phyloP scores from a whole-genome alignment of 345 rosid genomes.

The Gossypium arboreum region DNA sequence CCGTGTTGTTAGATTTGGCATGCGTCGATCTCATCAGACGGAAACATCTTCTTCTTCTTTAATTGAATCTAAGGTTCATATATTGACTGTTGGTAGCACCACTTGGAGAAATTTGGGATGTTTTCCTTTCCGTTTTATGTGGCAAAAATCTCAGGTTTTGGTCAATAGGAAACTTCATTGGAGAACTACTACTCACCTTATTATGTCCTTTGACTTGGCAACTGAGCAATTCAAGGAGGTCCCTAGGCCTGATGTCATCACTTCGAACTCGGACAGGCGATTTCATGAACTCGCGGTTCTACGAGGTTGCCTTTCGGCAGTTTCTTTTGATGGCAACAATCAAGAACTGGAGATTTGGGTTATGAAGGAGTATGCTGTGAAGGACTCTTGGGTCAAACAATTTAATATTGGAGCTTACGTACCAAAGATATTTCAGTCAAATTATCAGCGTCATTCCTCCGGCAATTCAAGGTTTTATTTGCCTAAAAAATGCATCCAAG shows the following conservation, averaged over 20 bases:
- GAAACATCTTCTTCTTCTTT: slow-evolving; percentile 17
- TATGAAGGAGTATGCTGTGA: slow-evolving; percentile 59
- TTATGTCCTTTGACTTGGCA: slow-evolving; percentile 64
- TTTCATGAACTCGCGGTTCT: slow-evolving; percentile 54
- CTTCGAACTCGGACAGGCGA: slow-evolving; percentile 18
- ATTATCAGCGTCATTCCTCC: neutral
- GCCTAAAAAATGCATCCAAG: slow-evolving; percentile 40
- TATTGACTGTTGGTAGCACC: slow-evolving; percentile 37
- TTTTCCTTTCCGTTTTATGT: slow-evolving; percentile 44
- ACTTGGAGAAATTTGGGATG: slow-evolving; percentile 66
- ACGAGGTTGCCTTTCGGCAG: slow-evolving; percentile 57
- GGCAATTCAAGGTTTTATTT: neutral
- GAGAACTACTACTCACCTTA: slow-evolving; percentile 45
- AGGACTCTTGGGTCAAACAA: slow-evolving; percentile 69
- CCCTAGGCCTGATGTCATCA: slow-evolving; percentile 62
- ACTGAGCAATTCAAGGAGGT: slow-evolving; percentile 72
- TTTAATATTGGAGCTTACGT: slow-evolving; percentile 53
- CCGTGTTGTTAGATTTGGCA: neutral
- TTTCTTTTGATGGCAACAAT: slow-evolving; percentile 39
- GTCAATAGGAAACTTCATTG: slow-evolving; percentile 75
- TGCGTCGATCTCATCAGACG: neutral
- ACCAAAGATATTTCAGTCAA: slow-evolving; percentile 55
- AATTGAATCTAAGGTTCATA: slow-evolving; percentile 32
- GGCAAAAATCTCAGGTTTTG: slow-evolving; percentile 55
- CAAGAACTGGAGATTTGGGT: slow-evolving; percentile 83